These are phyloP conservation scores for Onygenales sp. DNA, from an alignment of 2,329 filamentous ascomycete species.

Conservation along the genomic window DNA sequence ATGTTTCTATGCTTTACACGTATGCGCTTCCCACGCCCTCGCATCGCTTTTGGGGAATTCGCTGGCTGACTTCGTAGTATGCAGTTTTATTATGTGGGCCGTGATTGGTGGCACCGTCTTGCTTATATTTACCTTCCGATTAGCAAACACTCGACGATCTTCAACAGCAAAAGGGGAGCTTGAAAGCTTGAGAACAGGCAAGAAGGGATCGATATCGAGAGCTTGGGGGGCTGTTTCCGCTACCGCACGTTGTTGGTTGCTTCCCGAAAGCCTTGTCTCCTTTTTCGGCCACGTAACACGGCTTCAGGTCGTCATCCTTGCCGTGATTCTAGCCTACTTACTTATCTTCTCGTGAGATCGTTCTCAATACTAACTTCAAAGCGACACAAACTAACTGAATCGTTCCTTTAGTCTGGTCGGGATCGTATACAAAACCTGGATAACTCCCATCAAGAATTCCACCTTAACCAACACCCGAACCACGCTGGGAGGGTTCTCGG, in stretches of 20 bases:
- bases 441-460: slow-evolving; percentile 55
- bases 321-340: slow-evolving; percentile 52
- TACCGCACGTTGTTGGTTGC: slow-evolving; percentile 42
- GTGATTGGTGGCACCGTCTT: slow-evolving; percentile 41
- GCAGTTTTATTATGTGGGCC: slow-evolving; percentile 47
- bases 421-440: slow-evolving; percentile 58
- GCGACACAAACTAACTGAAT: neutral
- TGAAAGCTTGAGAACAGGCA: slow-evolving; percentile 15
- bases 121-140: slow-evolving; percentile 30
- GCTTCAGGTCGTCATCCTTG: slow-evolving; percentile 55
- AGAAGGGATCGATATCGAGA: slow-evolving; percentile 16
- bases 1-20: slow-evolving; percentile 44
- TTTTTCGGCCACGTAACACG: slow-evolving; percentile 61
- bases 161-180: slow-evolving; percentile 15
- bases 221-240: slow-evolving; percentile 33
- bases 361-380: neutral
- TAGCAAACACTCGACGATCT: slow-evolving; percentile 6
- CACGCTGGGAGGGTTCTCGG: slow-evolving; percentile 56
- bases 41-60: neutral
- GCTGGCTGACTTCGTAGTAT: neutral
- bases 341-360: slow-evolving; percentile 49
- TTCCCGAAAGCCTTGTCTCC: slow-evolving; percentile 48
- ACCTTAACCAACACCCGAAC: slow-evolving; percentile 55
- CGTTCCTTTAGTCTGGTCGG: slow-evolving; percentile 44
- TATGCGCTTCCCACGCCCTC: neutral